These are phyloP conservation scores for Lipomyces yamanashiensis DNA, from an alignment of 805 yeast species.

Conservation along the genomic window DNA sequence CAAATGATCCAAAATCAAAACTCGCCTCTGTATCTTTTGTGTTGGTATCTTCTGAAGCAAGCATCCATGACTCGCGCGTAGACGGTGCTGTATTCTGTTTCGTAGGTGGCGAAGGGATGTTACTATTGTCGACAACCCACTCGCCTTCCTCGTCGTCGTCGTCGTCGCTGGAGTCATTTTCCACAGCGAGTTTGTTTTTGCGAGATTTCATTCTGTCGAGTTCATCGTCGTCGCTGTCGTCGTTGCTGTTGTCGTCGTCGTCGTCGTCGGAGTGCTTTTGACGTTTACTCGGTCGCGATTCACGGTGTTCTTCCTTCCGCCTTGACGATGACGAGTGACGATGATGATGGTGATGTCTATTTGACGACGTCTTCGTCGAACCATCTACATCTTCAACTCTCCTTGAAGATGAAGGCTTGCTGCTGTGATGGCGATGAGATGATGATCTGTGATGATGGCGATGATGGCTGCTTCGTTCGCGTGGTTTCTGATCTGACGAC, in stretches of 20 bases:
- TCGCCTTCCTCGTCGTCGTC: slow-evolving; percentile 16
- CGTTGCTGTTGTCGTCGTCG: not conserved
- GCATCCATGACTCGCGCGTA: slow-evolving; percentile 30
- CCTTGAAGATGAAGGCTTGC: slow-evolving; percentile 2
- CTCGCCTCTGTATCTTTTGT: not conserved
- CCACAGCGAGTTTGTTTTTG: slow-evolving; percentile 7
- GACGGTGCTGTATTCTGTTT: not conserved
- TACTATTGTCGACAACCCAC: slow-evolving; percentile 3
- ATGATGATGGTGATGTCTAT: slow-evolving; percentile 1
- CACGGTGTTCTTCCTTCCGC: not conserved
- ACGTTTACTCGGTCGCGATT: not conserved
- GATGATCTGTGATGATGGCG: slow-evolving; percentile 3
- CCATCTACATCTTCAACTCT: not conserved
- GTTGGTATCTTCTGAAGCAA: not conserved
- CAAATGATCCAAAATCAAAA: slow-evolving; percentile 42
- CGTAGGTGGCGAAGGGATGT: not conserved
- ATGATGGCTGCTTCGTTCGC: not conserved
- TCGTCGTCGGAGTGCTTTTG: slow-evolving; percentile 1
- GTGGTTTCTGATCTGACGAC: not conserved
- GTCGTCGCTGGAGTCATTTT: slow-evolving; percentile 8
- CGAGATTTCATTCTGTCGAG: not conserved
- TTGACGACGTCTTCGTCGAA: not conserved
- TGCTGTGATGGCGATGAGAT: slow-evolving; percentile 3
- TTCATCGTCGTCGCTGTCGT: slow-evolving; percentile 11
- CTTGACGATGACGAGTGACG: not conserved